Conservation (phyloP, 768 basidiomycete species). For the Boletus reticuloceps region DNA sequence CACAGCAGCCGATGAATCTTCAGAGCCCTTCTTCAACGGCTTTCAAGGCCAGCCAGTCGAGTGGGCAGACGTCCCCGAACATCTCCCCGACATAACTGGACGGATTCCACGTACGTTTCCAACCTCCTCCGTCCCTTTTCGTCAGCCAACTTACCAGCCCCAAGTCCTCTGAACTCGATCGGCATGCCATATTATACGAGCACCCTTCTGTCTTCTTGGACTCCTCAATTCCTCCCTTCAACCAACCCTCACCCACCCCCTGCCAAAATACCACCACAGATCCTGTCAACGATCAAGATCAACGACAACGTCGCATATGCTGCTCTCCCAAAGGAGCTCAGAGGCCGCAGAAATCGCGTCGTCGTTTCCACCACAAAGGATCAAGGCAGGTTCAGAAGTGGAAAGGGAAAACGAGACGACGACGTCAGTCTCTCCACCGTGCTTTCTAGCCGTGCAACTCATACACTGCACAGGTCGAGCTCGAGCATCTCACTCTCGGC, state of each 20-base stretch:
- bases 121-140: neutral
- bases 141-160: neutral
- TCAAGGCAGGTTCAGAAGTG: conserved; percentile 83
- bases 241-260: conserved; percentile 58
- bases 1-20: conserved; percentile 63
- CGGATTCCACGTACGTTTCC: conserved; percentile 65
- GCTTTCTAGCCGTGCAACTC: neutral
- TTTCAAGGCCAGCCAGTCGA: conserved; percentile 85
- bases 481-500: conserved; percentile 52
- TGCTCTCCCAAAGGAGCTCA: conserved; percentile 78
- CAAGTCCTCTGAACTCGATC: conserved; percentile 82
- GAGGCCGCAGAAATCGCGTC: conserved; percentile 79
- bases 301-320: conserved; percentile 93
- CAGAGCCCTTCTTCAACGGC: conserved; percentile 75
- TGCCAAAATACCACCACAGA: conserved; percentile 72
- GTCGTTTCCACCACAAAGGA: conserved; percentile 46
- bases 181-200: conserved; percentile 84
- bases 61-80: conserved; percentile 75
- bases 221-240: conserved; percentile 52
- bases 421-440: conserved; percentile 26
- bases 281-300: conserved; percentile 75
- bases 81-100: conserved; percentile 78
- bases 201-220: conserved; percentile 67
- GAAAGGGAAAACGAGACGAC: conserved; percentile 52
- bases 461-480: conserved; percentile 41